These are phyloP conservation scores for Cystofilobasidium capitatum DNA, from an alignment of 768 basidiomycete species.

Conservation along the genomic window DNA sequence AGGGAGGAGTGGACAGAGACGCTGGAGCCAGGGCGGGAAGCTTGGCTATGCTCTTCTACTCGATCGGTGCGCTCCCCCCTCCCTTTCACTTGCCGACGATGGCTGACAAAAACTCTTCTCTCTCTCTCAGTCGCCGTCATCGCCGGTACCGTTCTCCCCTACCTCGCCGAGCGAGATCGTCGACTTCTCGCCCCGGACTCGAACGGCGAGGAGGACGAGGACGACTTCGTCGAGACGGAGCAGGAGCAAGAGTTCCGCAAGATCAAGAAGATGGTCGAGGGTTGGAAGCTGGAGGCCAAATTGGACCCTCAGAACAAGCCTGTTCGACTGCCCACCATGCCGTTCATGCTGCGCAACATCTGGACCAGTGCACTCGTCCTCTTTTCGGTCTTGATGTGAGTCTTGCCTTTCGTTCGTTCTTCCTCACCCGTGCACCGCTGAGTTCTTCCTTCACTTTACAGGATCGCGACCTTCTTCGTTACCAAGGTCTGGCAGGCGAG, in stretches of 20 bases:
- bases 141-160: slow-evolving; percentile 71
- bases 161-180: slow-evolving; percentile 69
- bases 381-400: slow-evolving; percentile 61
- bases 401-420: not conserved
- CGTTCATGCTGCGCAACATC: slow-evolving; percentile 82
- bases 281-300: slow-evolving; percentile 79
- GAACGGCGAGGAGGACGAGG: slow-evolving; percentile 42
- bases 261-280: slow-evolving; percentile 58
- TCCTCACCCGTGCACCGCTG: not conserved
- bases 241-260: slow-evolving; percentile 65
- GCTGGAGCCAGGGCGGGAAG: slow-evolving; percentile 75
- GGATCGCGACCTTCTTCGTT: slow-evolving; percentile 71
- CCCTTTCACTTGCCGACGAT: not conserved
- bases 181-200: slow-evolving; percentile 55
- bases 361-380: slow-evolving; percentile 81
- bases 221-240: slow-evolving; percentile 46
- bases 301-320: slow-evolving; percentile 49
- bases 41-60: slow-evolving; percentile 81
- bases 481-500: slow-evolving; percentile 71
- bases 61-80: slow-evolving; percentile 52
- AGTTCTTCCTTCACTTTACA: not conserved
- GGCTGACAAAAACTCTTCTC: slow-evolving; percentile 8
- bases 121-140: slow-evolving; percentile 62
- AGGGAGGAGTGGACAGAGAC: slow-evolving; percentile 53
- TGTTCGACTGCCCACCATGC: slow-evolving; percentile 72